Conservation (phyloP, 345 rosid species). For the Corchorus capsularis region DNA sequence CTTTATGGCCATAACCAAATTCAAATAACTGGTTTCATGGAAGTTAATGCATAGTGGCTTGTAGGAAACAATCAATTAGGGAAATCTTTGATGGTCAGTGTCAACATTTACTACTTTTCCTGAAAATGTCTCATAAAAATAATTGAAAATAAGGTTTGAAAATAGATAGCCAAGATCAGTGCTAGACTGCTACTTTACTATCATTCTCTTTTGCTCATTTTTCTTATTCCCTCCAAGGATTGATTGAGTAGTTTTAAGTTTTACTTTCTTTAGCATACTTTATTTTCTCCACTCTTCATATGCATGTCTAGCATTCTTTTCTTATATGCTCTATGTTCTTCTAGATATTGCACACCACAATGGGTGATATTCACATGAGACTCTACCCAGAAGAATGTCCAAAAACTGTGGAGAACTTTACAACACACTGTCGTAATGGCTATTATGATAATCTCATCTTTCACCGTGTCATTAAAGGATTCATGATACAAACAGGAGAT, state of each 20-base stretch:
- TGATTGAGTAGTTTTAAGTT: background rate
- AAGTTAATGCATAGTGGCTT: background rate
- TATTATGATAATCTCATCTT: slow-evolving; percentile 95
- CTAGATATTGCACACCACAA: slow-evolving; percentile 86
- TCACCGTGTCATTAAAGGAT: slow-evolving; percentile 94
- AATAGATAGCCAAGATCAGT: background rate
- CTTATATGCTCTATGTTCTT: slow-evolving; percentile 17
- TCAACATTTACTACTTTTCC: background rate
- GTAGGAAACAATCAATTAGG: no score
- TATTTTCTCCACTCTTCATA: background rate
- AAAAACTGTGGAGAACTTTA: slow-evolving; percentile 96
- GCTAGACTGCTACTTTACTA: background rate
- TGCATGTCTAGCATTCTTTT: background rate
- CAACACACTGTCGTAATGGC: slow-evolving; percentile 92
- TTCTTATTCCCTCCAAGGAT: background rate
- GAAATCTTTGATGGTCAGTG: background rate
- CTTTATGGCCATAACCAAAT: background rate
- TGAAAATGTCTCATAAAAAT: background rate
- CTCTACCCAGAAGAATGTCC: slow-evolving; percentile 99
- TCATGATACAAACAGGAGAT: slow-evolving; percentile 98
- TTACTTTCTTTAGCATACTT: background rate
- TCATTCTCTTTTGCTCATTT: background rate
- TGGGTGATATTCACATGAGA: slow-evolving; percentile 91
- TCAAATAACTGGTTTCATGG: background rate
- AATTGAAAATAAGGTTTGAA: background rate